Conservation (phyloP, 192 early-diverging fungal genomes). For the Coemansia pectinata region DNA sequence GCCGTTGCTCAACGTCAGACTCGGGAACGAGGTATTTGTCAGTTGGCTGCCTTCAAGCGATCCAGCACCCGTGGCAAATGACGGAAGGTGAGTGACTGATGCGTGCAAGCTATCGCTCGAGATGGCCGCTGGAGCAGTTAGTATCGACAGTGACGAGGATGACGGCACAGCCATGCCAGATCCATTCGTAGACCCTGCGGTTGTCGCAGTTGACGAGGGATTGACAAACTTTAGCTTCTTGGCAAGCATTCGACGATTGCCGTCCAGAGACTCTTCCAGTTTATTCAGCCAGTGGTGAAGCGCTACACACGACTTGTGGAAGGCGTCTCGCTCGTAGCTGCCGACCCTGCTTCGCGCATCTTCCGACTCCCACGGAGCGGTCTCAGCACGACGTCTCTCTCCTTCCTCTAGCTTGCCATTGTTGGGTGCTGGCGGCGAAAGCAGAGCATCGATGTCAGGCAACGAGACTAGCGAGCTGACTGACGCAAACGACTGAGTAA, state of each 20-base stretch:
- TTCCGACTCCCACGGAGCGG: slow-evolving; percentile 48
- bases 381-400: slow-evolving; percentile 24
- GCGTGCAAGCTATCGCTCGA: slow-evolving; percentile 45
- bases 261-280: slow-evolving; percentile 48
- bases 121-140: slow-evolving; percentile 18
- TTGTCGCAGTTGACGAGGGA: background rate
- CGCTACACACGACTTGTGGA: slow-evolving; percentile 53
- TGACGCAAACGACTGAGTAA: slow-evolving; percentile 48
- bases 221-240: slow-evolving; percentile 55
- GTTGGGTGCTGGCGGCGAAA: slow-evolving; percentile 11
- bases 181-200: background rate
- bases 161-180: background rate
- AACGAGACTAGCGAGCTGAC: slow-evolving; percentile 32
- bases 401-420: slow-evolving; percentile 15
- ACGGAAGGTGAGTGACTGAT: slow-evolving; percentile 33
- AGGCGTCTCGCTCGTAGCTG: slow-evolving; percentile 34
- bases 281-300: slow-evolving; percentile 55
- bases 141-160: slow-evolving; percentile 6
- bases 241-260: slow-evolving; percentile 40
- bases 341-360: slow-evolving; percentile 14
- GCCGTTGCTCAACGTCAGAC: slow-evolving; percentile 36
- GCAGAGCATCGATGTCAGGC: slow-evolving; percentile 32
- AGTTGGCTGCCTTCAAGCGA: slow-evolving; percentile 15
- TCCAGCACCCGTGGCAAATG: slow-evolving; percentile 4
- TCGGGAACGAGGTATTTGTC: slow-evolving; percentile 41